Base-by-base conservation (phyloP, 495 filamentous ascomycete species). In the Hypoxylon fragiforme region DNA sequence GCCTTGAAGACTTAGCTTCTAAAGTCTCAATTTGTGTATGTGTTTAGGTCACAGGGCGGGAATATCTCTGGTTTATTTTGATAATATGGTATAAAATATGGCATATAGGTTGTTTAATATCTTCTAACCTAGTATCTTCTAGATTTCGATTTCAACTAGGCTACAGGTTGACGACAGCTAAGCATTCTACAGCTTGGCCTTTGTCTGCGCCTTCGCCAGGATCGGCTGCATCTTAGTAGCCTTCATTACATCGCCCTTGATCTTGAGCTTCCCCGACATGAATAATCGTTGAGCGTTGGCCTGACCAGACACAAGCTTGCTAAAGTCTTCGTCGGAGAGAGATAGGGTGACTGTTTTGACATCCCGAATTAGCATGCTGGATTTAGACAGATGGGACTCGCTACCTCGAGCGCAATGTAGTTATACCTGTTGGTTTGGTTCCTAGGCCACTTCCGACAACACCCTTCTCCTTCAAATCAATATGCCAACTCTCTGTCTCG, bases 231-330 rank as follows among this genome's bases (percentile, higher is more conserved):
- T 85, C 85, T 95, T 96, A 36, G 94, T 97, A 18, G 94, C 94
- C 83, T 95, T 95, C 95, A 97, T 97, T 40, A 98, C 85, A 72
- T 97, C 90, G 40, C 94, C 94, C 83, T 91, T 95, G 66, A 97
- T 83, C 86, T 97, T 98, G 66, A 98, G 79, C 80, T 95, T 96
- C 66, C 94, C 94, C 6, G 81, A 81, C 91, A 98, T 97, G 77
- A 97, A 98, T 50, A 98, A 73, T 63, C 85, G 85, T 81, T 97
- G 94, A 44, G 94, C 91, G 59, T 96, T 92, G 65, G 87, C 90
- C 80, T 95, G 91, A 62, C 95, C 94, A 41, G 81, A 68, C 41
- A 95, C 85, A 48, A 98, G 81, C 65, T 82, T 82, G 20, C 73
- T 79, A 62, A 98, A 98, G 67, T 98, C 91, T 37, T 80, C 82